Percentiles rank a stretch among this genome's conserved stretches.
phyloP scores from a whole-genome alignment of 345 rosid genomes.

The Hevea brasiliensis region DNA sequence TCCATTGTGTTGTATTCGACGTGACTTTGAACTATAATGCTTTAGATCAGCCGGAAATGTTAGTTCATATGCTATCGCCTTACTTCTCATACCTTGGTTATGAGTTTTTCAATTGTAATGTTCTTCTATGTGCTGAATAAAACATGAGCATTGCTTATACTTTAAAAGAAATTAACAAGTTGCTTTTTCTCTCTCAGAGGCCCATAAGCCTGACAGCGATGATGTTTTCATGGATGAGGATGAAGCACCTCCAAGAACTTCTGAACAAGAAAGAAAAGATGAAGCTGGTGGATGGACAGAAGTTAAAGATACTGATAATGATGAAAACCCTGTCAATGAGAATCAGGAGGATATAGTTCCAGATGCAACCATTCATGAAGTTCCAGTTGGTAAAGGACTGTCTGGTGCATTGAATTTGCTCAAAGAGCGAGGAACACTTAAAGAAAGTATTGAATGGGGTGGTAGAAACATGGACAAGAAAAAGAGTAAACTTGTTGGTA shows the following conservation, averaged over 20 bases:
- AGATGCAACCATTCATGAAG: slow-evolving; percentile 84
- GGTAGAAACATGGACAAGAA: slow-evolving; percentile 99
- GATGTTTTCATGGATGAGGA: slow-evolving; percentile 96
- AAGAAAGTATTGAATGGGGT: slow-evolving; percentile 91
- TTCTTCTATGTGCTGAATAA: background rate
- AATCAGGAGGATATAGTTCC: slow-evolving; percentile 63
- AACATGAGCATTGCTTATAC: background rate
- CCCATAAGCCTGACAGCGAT: slow-evolving; percentile 58
- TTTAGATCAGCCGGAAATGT: background rate
- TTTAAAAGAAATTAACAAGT: background rate
- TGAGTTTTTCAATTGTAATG: background rate
- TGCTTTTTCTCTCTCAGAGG: slow-evolving; percentile 49
- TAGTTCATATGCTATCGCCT: background rate
- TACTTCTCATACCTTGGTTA: background rate
- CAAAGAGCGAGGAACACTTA: slow-evolving; percentile 87
- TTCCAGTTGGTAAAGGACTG: slow-evolving; percentile 84
- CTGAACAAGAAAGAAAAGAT: slow-evolving; percentile 54
- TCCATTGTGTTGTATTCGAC: background rate
- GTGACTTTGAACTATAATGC: background rate
- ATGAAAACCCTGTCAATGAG: slow-evolving; percentile 46
- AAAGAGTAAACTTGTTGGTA: slow-evolving; percentile 93
- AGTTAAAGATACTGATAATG: slow-evolving; percentile 48
- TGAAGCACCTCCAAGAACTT: slow-evolving; percentile 56
- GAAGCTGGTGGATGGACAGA: slow-evolving; percentile 65
- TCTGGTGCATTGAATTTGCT: slow-evolving; percentile 82